These are phyloP conservation scores for Colletotrichum caudatum DNA, from an alignment of 2,329 filamentous ascomycete genomes.

Conservation along the genomic window DNA sequence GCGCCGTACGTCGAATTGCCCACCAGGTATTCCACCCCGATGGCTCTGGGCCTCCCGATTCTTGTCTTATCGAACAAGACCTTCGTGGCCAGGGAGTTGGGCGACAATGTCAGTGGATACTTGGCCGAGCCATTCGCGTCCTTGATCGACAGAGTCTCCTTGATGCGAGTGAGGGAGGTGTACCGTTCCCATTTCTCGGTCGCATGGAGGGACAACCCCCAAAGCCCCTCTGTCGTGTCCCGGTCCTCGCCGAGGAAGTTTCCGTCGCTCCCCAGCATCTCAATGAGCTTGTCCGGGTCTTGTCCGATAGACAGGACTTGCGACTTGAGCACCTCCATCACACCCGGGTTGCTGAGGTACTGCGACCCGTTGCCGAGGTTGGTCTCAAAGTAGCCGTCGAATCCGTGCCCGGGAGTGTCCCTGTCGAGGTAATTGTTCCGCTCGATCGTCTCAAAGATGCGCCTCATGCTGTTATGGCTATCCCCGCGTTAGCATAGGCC, in stretches of 20 bases:
- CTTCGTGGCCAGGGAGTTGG: constrained; percentile 52
- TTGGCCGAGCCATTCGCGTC: constrained; percentile 58
- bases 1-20: constrained; percentile 54
- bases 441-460: constrained; percentile 69
- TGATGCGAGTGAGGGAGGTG: constrained; percentile 40
- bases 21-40: constrained; percentile 57
- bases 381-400: constrained; percentile 53
- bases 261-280: constrained; percentile 49
- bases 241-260: constrained; percentile 45
- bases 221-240: constrained; percentile 44
- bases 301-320: constrained; percentile 42
- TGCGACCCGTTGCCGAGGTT: constrained; percentile 49
- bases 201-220: constrained; percentile 9
- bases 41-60: constrained; percentile 44
- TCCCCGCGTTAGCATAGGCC: not conserved
- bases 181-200: not conserved
- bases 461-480: constrained; percentile 66
- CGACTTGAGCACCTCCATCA: constrained; percentile 20
- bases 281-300: constrained; percentile 41
- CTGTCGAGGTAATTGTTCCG: constrained; percentile 62
- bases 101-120: constrained; percentile 57
- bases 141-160: constrained; percentile 52
- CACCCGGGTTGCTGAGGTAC: not conserved
- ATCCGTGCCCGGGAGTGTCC: constrained; percentile 60
- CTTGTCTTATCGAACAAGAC: constrained; percentile 52